Evolutionary conservation across 176 grass and related monocot genomes (phyloP).

Genomic region (Aegilops umbellulata): DNA sequence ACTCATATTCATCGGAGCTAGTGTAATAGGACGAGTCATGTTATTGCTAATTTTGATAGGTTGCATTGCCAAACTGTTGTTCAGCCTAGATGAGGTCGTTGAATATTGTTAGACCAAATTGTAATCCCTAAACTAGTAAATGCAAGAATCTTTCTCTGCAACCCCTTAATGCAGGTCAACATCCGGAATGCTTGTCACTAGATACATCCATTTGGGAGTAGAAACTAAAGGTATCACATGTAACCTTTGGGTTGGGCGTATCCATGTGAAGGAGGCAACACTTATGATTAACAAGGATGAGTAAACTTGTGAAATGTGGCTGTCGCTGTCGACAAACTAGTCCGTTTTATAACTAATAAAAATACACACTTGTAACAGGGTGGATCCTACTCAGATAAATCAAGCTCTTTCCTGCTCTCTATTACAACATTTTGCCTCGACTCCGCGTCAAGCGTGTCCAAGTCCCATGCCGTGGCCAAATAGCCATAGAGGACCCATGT

Average conservation of each 20-base stretch:
- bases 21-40: too few species aligned
- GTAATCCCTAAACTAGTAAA: too few species aligned
- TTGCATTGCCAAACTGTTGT: too few species aligned
- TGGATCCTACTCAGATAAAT: slow-evolving; percentile 45
- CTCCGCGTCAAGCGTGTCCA: slow-evolving; percentile 66
- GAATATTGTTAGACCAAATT: too few species aligned
- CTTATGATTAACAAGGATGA: neutral
- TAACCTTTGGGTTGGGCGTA: neutral
- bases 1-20: too few species aligned
- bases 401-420: slow-evolving; percentile 82
- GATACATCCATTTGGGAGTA: too few species aligned
- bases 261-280: neutral
- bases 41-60: too few species aligned
- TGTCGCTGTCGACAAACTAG: neutral
- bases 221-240: too few species aligned
- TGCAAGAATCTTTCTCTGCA: too few species aligned
- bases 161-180: too few species aligned
- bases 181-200: too few species aligned
- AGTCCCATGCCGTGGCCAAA: slow-evolving; percentile 71
- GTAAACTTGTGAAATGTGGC: neutral
- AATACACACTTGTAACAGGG: slow-evolving; percentile 19
- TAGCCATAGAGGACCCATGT: slow-evolving; percentile 78
- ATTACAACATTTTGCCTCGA: slow-evolving; percentile 49
- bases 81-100: too few species aligned
- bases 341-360: neutral